These are phyloP conservation scores for Selenicereus undatus DNA, from an alignment of 148 eudicot species.

Conservation along the genomic window DNA sequence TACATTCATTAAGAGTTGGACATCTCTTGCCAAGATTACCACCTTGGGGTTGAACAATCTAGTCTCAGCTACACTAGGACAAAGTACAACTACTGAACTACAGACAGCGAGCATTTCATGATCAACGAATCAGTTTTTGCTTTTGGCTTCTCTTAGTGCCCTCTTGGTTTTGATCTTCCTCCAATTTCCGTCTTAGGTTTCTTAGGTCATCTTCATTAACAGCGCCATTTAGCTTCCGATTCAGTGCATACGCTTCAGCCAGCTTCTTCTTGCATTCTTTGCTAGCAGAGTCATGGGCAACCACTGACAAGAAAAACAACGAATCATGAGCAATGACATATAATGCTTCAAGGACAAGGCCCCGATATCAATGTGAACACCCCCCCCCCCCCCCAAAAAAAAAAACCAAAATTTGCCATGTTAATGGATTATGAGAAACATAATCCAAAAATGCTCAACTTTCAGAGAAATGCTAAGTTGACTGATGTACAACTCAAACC, in stretches of 20 bases:
- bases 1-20: neutral
- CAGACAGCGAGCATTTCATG: neutral
- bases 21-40: neutral
- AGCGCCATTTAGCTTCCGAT: conserved; percentile 49
- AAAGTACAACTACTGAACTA: neutral
- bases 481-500: too few species aligned
- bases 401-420: too few species aligned
- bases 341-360: neutral
- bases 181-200: conserved; percentile 49
- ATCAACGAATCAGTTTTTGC: conserved; percentile 34
- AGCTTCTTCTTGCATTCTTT: conserved; percentile 75
- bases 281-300: conserved; percentile 72
- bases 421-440: too few species aligned
- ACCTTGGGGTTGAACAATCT: neutral
- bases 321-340: neutral
- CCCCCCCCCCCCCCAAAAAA: too few species aligned
- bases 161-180: conserved; percentile 42
- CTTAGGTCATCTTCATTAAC: conserved; percentile 61
- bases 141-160: conserved; percentile 44
- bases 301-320: conserved; percentile 38
- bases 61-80: neutral
- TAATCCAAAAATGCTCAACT: too few species aligned
- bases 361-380: too few species aligned
- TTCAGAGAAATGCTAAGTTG: too few species aligned
- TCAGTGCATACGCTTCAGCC: conserved; percentile 76